phyloP scores from a whole-genome alignment of 768 basidiomycete genomes.

The Lactarius hatsudake region DNA sequence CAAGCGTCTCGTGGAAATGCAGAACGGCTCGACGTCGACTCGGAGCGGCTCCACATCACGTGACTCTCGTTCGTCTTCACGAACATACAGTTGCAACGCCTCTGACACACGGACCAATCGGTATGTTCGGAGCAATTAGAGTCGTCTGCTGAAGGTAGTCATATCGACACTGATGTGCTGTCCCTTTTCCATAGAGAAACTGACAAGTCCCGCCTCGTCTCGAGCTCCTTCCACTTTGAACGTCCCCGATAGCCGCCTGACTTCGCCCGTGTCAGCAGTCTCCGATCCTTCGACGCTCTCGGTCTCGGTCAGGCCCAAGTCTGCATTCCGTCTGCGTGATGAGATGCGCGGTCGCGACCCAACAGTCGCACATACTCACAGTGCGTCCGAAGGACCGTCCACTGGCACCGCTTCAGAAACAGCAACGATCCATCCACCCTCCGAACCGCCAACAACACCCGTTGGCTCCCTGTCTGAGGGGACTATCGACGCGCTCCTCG shows the following conservation, averaged over 20 bases:
- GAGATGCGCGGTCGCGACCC: conserved; percentile 22
- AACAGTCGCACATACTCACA: not conserved
- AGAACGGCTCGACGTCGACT: conserved; percentile 28
- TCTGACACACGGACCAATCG: not conserved
- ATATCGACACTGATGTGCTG: not conserved
- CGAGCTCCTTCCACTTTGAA: not conserved
- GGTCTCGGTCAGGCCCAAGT: conserved; percentile 21
- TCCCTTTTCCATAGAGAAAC: not conserved
- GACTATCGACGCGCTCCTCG: conserved; percentile 16
- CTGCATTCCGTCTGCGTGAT: conserved; percentile 27
- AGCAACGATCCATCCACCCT: conserved; percentile 10
- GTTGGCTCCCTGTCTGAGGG: conserved; percentile 12
- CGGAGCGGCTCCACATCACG: not conserved
- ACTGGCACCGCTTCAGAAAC: not conserved
- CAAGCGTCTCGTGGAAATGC: conserved; percentile 62
- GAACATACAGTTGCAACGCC: not conserved
- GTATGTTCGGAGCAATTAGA: not conserved
- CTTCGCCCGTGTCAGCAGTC: conserved; percentile 21
- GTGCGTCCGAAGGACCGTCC: not conserved
- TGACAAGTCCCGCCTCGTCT: not conserved
- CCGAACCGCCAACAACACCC: conserved; percentile 10
- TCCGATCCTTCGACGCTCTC: conserved; percentile 4
- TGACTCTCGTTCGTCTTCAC: not conserved
- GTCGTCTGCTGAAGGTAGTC: not conserved
- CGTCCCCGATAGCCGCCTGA: conserved; percentile 6